A percentile compares a stretch with the other conserved stretches of the same genome.
Evolutionary conservation across 192 early-diverging fungal genomes (phyloP).

Genomic region (Chytriomyces sp.): DNA sequence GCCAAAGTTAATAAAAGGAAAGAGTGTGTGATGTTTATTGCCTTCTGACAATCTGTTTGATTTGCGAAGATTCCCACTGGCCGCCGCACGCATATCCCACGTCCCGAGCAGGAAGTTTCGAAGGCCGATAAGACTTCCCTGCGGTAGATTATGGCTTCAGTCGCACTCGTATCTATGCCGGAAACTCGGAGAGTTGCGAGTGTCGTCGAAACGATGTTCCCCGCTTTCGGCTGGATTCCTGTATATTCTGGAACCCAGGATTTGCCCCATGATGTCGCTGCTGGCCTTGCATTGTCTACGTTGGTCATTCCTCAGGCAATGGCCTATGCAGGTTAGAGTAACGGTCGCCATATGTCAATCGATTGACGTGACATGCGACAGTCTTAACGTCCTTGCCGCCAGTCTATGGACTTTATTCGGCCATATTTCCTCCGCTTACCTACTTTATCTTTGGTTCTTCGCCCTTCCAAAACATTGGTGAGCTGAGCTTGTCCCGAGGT

Average conservation of each 20-base stretch:
- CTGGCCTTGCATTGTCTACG: constrained; percentile 24
- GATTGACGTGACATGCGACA: not conserved
- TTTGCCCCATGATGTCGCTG: constrained; percentile 15
- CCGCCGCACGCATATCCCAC: no score
- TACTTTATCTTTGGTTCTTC: constrained; percentile 20
- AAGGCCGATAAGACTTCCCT: no score
- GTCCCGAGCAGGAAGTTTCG: no score
- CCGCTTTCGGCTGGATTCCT: not conserved
- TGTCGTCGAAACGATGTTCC: no score
- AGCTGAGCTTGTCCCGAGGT: no score
- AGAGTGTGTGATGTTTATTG: no score
- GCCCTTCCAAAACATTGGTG: constrained; percentile 33
- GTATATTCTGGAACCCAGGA: not conserved
- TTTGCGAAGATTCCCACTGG: no score
- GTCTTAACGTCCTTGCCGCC: constrained; percentile 26
- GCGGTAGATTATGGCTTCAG: no score
- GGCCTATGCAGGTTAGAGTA: constrained; percentile 27
- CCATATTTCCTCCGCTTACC: constrained; percentile 19
- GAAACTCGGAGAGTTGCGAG: no score
- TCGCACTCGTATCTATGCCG: no score
- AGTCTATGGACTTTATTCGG: constrained; percentile 29
- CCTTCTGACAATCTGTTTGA: no score
- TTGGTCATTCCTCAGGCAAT: constrained; percentile 29
- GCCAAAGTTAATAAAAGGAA: no score
- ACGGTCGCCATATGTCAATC: not conserved